Conservation (phyloP, 2,329 filamentous ascomycete species). For the Penicillium sp. region DNA sequence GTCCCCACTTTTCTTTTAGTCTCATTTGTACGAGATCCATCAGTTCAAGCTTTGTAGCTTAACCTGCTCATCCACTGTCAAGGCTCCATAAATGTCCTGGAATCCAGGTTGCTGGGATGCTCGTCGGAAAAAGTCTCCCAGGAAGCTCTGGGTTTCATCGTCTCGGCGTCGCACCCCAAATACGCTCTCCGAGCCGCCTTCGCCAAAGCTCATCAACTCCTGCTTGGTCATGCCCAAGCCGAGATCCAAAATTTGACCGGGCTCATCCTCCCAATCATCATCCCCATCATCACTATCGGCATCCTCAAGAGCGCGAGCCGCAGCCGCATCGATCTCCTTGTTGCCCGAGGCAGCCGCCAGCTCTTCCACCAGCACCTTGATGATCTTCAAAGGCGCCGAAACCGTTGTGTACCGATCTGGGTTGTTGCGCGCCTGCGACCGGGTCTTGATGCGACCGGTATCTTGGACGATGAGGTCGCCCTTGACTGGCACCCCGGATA, state of each 20-base stretch:
- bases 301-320: constrained; percentile 60
- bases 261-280: constrained; percentile 87
- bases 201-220: constrained; percentile 77
- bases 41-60: constrained; percentile 37
- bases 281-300: constrained; percentile 69
- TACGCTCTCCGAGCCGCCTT: constrained; percentile 50
- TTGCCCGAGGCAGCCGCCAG: constrained; percentile 74
- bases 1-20: neutral
- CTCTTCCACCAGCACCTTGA: constrained; percentile 94
- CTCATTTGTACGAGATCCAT: neutral
- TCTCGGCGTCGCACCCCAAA: constrained; percentile 66
- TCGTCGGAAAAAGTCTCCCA: constrained; percentile 75
- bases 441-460: constrained; percentile 85
- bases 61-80: constrained; percentile 54
- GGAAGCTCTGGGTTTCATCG: constrained; percentile 84
- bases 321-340: constrained; percentile 54
- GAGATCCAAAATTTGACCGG: constrained; percentile 74
- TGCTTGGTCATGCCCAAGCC: constrained; percentile 65
- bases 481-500: constrained; percentile 80
- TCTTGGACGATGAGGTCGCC: constrained; percentile 83
- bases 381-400: constrained; percentile 85
- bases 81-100: constrained; percentile 53
- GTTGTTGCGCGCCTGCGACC: constrained; percentile 83
- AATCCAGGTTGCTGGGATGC: constrained; percentile 57
- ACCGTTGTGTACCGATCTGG: constrained; percentile 89